Evolutionary conservation across 139 green algal species (phyloP), one percentile per base, ranked within the genome.

Genomic region (Picochlorum sp.): DNA sequence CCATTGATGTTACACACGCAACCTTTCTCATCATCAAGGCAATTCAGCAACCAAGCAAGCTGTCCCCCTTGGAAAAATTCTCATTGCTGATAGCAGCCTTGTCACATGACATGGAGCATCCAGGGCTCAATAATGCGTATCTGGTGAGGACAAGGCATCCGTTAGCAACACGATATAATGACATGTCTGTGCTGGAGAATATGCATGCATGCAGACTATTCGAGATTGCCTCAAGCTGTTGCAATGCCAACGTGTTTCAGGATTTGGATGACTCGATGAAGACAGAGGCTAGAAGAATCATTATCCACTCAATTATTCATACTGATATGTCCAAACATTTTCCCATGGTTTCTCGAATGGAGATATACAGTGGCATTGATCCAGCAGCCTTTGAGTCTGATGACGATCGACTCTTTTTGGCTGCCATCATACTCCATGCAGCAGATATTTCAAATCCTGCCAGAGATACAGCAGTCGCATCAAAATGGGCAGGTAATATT

Each of bases 261-360:
- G 28, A 54, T 14, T 61, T 85, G 44, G 76, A 83, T 49, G 18
- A 75, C 5, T 21, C 31, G 16, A 63, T 49, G 45, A 85, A 74
- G 75, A 64, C 63, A 50, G 75, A 84, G 4, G 64, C 77, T 30
- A 61, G 83, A 6, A 76, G 72, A 49, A 60, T 77, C 4, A 66
- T 86, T 28, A 87, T 87, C 60, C 65, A 65, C 20, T 62, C 63
- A 44, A 75, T 89, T 30, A 63, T 89, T 38, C 76, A 86, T 62
- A 89, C 83, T 11, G 83, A 89, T 66, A 89, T 89, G 83, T 59
- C 65, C 11, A 63, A 83, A 55, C 83, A 89, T 68, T 89, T 89
- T 72, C 64, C 68, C 24, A 82, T 85, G 71, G 70, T 86, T n/a
- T 85, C 81, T 8, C 69, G 80, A 67, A 63, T 77, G 45, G 55